Evolutionary conservation across 148 eudicot species (phyloP).

Genomic region (Vaccinium corymbosum): DNA sequence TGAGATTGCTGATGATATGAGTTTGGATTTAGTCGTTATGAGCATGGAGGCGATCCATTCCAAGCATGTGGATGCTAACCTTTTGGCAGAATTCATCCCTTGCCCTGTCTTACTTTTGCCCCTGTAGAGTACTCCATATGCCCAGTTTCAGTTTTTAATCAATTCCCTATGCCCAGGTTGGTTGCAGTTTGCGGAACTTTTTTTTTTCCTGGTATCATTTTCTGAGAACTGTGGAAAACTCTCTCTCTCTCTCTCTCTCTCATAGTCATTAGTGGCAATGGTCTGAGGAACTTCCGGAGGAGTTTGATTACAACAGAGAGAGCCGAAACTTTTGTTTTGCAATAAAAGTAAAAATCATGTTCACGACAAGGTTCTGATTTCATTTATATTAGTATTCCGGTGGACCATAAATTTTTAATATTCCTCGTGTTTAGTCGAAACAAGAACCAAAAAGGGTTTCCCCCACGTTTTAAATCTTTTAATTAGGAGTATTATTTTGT

Average conservation of each 20-base stretch:
- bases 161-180: neutral
- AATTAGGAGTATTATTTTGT: too few relatives aligned
- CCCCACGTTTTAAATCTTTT: too few relatives aligned
- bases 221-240: neutral
- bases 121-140: conserved; percentile 26
- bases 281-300: neutral
- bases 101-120: conserved; percentile 93
- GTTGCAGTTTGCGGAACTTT: neutral
- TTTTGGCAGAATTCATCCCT: conserved; percentile 90
- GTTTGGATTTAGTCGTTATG: conserved; percentile 82
- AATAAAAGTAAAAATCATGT: neutral
- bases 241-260: neutral
- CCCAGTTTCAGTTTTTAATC: neutral
- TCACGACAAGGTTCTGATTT: too few relatives aligned
- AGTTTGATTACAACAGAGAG: neutral
- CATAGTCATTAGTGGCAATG: neutral
- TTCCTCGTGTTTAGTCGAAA: too few relatives aligned
- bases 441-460: too few relatives aligned
- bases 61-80: conserved; percentile 91
- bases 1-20: conserved; percentile 87
- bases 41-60: conserved; percentile 99
- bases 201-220: neutral
- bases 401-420: too few relatives aligned
- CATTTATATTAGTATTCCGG: too few relatives aligned
- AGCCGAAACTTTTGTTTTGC: neutral